Evolutionary conservation across 345 rosid genomes (phyloP).

Genomic region (Lagerstroemia speciosa): DNA sequence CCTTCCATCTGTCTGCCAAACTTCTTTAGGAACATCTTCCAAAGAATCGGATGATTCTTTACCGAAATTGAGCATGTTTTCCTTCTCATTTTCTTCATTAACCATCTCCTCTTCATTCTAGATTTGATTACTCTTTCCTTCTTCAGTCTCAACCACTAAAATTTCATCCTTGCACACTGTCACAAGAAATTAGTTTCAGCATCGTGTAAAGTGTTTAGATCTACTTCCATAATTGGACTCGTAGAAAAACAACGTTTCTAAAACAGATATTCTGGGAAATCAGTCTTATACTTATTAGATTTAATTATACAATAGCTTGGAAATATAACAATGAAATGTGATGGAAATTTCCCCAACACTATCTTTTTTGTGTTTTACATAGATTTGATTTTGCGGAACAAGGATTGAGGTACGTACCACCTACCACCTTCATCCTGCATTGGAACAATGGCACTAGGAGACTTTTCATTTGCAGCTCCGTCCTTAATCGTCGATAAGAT

Average conservation of each 20-base stretch:
- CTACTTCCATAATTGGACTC: background rate
- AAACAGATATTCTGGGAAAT: background rate
- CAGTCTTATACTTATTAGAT: background rate
- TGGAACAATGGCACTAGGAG: background rate
- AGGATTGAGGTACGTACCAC: background rate
- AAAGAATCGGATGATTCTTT: background rate
- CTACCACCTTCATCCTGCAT: background rate
- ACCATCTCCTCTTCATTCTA: background rate
- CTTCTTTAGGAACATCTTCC: background rate
- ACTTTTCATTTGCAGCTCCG: background rate
- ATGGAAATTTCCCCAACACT: background rate
- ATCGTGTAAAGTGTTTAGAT: background rate
- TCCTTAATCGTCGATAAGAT: background rate
- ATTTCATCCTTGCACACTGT: background rate
- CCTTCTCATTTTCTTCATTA: background rate
- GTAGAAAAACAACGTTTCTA: background rate
- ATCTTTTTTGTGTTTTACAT: background rate
- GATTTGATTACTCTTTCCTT: background rate
- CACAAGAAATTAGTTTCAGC: background rate
- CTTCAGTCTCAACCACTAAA: background rate
- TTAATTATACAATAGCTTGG: background rate
- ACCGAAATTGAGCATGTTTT: background rate
- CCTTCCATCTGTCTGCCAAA: background rate
- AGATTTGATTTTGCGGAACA: background rate
- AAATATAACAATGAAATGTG: background rate